phyloP scores from a whole-genome alignment of 1,139 yeast species.

The Kurtzmaniella quercitrusa region DNA sequence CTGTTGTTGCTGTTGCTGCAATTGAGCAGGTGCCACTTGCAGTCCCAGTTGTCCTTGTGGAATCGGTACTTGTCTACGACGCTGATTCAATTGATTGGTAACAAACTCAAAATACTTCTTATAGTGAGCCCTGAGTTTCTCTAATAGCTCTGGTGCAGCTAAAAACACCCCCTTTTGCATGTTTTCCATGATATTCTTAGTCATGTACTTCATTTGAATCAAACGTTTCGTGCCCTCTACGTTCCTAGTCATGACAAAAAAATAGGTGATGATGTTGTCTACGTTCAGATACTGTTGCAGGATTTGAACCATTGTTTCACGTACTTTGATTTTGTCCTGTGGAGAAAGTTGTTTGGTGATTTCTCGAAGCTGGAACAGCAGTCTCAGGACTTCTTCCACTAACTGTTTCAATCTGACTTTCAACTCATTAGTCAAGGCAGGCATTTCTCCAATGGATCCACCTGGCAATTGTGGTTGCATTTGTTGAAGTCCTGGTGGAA shows the following conservation, averaged over 20 bases:
- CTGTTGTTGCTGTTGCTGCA: conserved; percentile 6
- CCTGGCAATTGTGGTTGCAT: conserved; percentile 8
- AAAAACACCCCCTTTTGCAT: conserved; percentile 58
- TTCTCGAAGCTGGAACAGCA: conserved; percentile 64
- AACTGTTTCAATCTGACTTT: conserved; percentile 53
- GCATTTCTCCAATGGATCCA: conserved; percentile 18
- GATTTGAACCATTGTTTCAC: conserved; percentile 52
- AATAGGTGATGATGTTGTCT: conserved; percentile 74
- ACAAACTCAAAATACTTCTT: conserved; percentile 74
- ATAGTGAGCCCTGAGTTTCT: conserved; percentile 66
- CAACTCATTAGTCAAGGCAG: conserved; percentile 43
- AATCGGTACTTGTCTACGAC: conserved; percentile 30
- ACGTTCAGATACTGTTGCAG: conserved; percentile 65
- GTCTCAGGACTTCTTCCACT: conserved; percentile 63
- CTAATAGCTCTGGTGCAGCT: conserved; percentile 66
- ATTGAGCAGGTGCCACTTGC: not conserved
- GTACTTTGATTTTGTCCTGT: conserved; percentile 61
- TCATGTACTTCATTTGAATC: conserved; percentile 75
- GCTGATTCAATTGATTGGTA: conserved; percentile 39
- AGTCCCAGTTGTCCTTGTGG: conserved; percentile 12
- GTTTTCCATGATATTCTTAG: conserved; percentile 69
- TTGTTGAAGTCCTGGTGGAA: not conserved
- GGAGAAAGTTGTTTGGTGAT: conserved; percentile 56
- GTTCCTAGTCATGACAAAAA: conserved; percentile 69
- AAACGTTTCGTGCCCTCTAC: conserved; percentile 71